These are phyloP conservation scores for Annulohypoxylon stygium DNA, from an alignment of 495 filamentous ascomycete species.

Conservation along the genomic window DNA sequence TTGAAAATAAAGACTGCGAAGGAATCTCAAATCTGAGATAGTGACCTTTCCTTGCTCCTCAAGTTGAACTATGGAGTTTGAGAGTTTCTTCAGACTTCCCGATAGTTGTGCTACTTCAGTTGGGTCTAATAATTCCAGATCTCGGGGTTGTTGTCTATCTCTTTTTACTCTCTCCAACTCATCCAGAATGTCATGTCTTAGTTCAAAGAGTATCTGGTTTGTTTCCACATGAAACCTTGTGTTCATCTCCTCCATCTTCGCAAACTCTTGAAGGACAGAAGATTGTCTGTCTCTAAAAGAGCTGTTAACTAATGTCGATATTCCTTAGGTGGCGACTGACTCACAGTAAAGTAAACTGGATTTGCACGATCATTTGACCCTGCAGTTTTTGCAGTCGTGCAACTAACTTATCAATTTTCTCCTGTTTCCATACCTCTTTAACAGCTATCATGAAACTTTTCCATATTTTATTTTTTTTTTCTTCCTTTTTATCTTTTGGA, in stretches of 20 bases:
- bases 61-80: neutral
- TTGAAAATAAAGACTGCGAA: conserved; percentile 16
- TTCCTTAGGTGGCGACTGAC: neutral
- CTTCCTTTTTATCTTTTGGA: neutral
- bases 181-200: neutral
- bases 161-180: neutral
- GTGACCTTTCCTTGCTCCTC: neutral
- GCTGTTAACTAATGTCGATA: neutral
- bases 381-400: conserved; percentile 5
- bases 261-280: neutral
- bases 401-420: neutral
- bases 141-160: neutral
- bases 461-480: conserved; percentile 12
- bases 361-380: conserved; percentile 1
- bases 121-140: neutral
- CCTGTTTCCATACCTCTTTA: conserved; percentile 25
- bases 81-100: neutral
- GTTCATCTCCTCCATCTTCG: conserved; percentile 5
- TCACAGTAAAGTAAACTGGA: conserved; percentile 9
- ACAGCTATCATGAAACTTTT: conserved; percentile 17
- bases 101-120: neutral
- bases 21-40: neutral
- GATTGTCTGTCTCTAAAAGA: neutral
- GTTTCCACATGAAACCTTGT: conserved; percentile 8
- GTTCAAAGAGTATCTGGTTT: neutral